phyloP scores from a whole-genome alignment of 768 basidiomycete species.

The Termitomyces sp. region DNA sequence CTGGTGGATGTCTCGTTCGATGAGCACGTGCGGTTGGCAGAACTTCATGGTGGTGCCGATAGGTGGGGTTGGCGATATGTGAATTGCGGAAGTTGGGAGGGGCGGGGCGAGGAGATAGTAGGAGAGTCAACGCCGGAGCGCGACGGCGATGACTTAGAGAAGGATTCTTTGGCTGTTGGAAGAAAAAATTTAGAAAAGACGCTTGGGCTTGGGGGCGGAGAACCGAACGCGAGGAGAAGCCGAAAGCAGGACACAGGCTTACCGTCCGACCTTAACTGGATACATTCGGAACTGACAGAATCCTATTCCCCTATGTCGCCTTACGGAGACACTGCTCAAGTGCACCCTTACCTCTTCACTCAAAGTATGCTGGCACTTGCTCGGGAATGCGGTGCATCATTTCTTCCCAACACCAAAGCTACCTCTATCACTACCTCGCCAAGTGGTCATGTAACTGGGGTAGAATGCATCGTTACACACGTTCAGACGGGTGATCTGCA shows the following conservation, averaged over 20 bases:
- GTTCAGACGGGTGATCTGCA: not conserved
- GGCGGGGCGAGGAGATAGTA: constrained; percentile 43
- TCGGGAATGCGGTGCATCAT: constrained; percentile 46
- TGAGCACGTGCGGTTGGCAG: constrained; percentile 73
- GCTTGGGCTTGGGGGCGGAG: constrained; percentile 39
- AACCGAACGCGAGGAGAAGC: constrained; percentile 16
- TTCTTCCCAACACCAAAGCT: constrained; percentile 44
- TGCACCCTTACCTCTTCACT: constrained; percentile 76
- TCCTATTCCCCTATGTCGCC: constrained; percentile 61
- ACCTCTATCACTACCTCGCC: constrained; percentile 36
- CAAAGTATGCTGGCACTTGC: constrained; percentile 69
- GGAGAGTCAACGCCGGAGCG: constrained; percentile 4
- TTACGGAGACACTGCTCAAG: constrained; percentile 65
- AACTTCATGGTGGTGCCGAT: constrained; percentile 62
- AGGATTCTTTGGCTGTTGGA: not conserved
- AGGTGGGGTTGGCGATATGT: constrained; percentile 87
- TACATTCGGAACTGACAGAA: constrained; percentile 56
- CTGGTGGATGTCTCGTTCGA: constrained; percentile 69
- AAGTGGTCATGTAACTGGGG: constrained; percentile 45
- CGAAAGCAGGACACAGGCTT: constrained; percentile 32
- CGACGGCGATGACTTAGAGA: constrained; percentile 27
- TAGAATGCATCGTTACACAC: constrained; percentile 37
- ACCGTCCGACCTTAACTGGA: constrained; percentile 54
- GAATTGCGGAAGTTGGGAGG: constrained; percentile 71
- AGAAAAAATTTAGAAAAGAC: constrained; percentile 56